Percentiles rank a stretch among this genome's conserved stretches.
Evolutionary conservation across 768 basidiomycete genomes (phyloP).

Genomic region (Lactarius hatsudake): DNA sequence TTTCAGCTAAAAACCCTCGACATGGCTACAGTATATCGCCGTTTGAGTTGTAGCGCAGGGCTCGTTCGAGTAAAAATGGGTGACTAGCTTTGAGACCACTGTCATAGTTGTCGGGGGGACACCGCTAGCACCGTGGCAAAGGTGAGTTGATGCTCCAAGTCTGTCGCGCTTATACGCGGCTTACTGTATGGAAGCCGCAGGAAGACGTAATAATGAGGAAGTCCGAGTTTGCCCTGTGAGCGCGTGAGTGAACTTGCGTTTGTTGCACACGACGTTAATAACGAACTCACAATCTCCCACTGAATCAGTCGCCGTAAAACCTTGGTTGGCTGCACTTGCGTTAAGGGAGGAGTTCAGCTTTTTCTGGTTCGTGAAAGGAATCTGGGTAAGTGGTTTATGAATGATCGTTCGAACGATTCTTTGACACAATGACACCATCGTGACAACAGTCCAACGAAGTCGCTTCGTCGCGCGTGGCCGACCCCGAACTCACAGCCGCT

Average conservation of each 20-base stretch:
- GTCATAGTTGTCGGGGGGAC: slow-evolving; percentile 31
- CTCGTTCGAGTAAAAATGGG: neutral
- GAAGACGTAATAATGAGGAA: slow-evolving; percentile 42
- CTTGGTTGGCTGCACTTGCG: slow-evolving; percentile 33
- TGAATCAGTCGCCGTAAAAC: slow-evolving; percentile 33
- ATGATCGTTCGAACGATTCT: no score
- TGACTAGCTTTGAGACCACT: slow-evolving; percentile 37
- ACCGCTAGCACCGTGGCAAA: no score
- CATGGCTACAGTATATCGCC: neutral
- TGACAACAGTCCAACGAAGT: no score
- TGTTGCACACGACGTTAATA: slow-evolving; percentile 39
- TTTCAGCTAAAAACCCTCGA: neutral
- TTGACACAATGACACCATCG: no score
- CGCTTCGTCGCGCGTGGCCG: no score
- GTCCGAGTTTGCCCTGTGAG: slow-evolving; percentile 34
- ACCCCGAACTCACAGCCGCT: no score
- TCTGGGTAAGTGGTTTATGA: slow-evolving; percentile 30
- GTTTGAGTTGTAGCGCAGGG: neutral
- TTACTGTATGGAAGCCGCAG: slow-evolving; percentile 3
- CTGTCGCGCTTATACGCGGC: neutral
- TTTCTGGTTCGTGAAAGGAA: slow-evolving; percentile 35
- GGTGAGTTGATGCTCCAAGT: no score
- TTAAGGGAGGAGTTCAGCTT: slow-evolving; percentile 37
- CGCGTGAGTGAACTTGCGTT: neutral
- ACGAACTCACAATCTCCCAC: slow-evolving; percentile 30